Evolutionary conservation across 2,329 filamentous ascomycete species (phyloP).

Genomic region (Ophiostoma piceae): DNA sequence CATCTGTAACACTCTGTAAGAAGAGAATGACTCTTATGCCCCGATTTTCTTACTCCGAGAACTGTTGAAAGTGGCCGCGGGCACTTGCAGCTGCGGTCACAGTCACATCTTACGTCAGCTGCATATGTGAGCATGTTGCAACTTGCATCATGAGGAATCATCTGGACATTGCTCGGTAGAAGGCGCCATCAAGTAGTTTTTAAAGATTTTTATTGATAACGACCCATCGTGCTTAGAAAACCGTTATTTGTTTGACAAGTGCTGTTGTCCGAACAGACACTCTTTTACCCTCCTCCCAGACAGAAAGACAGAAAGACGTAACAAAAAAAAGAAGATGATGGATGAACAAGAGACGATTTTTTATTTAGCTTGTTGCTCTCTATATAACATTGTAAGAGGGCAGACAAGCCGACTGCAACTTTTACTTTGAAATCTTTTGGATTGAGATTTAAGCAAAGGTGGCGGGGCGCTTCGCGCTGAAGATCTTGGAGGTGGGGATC

Average conservation of each 20-base stretch:
- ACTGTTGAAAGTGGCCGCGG: background rate
- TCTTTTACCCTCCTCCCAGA: slow-evolving; percentile 17
- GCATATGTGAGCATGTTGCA: background rate
- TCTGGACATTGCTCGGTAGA: background rate
- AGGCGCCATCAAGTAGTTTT: background rate
- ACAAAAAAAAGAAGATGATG: slow-evolving; percentile 16
- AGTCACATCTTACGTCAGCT: background rate
- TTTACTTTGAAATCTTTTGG: too few relatives aligned
- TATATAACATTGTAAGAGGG: too few relatives aligned
- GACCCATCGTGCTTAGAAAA: slow-evolving; percentile 21
- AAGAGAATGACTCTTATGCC: background rate
- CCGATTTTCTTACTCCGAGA: background rate
- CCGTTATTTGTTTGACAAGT: slow-evolving; percentile 8
- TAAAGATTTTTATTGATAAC: slow-evolving; percentile 20
- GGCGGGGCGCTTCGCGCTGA: slow-evolving; percentile 85
- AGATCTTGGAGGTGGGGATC: slow-evolving; percentile 80
- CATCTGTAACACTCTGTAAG: background rate
- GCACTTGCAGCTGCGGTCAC: background rate
- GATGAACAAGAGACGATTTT: slow-evolving; percentile 14
- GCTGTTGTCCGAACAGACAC: slow-evolving; percentile 10
- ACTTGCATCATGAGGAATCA: background rate
- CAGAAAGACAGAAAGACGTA: background rate
- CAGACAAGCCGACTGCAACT: background rate
- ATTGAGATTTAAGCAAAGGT: slow-evolving; percentile 85
- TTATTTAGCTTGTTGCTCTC: too few relatives aligned